Percentiles rank a stretch among this genome's conserved stretches.
These are phyloP conservation scores for Lentinula lateritia DNA, from an alignment of 768 basidiomycete species.

Conservation along the genomic window DNA sequence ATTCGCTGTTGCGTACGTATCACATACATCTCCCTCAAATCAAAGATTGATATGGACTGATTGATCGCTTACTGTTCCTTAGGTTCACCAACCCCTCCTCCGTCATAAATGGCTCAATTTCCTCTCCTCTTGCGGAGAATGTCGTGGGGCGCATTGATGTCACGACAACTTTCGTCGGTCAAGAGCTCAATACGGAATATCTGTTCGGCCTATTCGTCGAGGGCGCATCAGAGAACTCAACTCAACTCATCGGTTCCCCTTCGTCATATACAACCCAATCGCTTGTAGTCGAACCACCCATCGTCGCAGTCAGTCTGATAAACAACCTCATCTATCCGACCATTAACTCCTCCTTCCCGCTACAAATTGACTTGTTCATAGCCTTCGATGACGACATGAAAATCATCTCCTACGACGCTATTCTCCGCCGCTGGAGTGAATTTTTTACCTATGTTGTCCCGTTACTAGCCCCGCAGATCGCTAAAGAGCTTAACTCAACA, in stretches of 20 bases:
- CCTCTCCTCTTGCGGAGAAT: not conserved
- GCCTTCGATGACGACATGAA: slow-evolving; percentile 7
- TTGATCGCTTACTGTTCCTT: not conserved
- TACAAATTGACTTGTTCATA: slow-evolving; percentile 6
- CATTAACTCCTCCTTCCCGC: not conserved
- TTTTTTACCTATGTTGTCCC: slow-evolving; percentile 1
- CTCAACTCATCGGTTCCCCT: slow-evolving; percentile 6
- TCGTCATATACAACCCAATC: not conserved
- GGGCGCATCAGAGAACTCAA: not conserved
- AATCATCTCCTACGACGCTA: slow-evolving; percentile 6
- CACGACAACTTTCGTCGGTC: slow-evolving; percentile 1
- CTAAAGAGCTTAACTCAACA: not conserved
- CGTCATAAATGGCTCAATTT: not conserved
- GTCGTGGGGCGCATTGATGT: slow-evolving; percentile 2
- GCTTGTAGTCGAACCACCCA: slow-evolving; percentile 3
- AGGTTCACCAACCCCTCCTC: not conserved
- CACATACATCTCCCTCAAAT: not conserved
- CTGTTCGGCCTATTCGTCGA: slow-evolving; percentile 5
- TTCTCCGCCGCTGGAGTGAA: slow-evolving; percentile 4
- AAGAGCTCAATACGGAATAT: slow-evolving; percentile 7
- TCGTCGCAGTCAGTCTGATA: not conserved
- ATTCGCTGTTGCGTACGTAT: not conserved
- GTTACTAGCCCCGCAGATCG: slow-evolving; percentile 2
- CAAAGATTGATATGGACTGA: not conserved
- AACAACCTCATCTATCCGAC: slow-evolving; percentile 4